phyloP scores from a whole-genome alignment of 441 rosid species.

The Lepidium campestre region DNA sequence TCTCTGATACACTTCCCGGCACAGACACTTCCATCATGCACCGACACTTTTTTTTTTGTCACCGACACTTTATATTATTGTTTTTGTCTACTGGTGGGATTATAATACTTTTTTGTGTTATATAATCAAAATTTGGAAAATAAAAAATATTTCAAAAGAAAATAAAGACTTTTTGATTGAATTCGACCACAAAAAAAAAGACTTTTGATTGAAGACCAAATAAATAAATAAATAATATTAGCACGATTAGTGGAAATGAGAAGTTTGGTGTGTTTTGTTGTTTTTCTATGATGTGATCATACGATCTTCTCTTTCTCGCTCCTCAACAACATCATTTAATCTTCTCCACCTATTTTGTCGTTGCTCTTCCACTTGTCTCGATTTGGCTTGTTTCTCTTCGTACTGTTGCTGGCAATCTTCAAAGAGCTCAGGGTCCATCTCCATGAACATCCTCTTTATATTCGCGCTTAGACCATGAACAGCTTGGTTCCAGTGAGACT shows the following conservation, averaged over 20 bases:
- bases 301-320: slow-evolving; percentile 61
- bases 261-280: too few relatives aligned
- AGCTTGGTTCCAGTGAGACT: slow-evolving; percentile 83
- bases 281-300: slow-evolving; percentile 21
- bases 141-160: too few relatives aligned
- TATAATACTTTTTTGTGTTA: too few relatives aligned
- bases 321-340: slow-evolving; percentile 65
- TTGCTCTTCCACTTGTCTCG: slow-evolving; percentile 65
- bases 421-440: slow-evolving; percentile 78
- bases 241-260: too few relatives aligned
- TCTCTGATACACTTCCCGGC: background rate
- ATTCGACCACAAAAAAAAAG: too few relatives aligned
- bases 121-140: too few relatives aligned
- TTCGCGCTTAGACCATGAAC: slow-evolving; percentile 79
- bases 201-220: too few relatives aligned
- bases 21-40: background rate
- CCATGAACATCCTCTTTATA: slow-evolving; percentile 77
- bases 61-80: background rate
- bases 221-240: too few relatives aligned
- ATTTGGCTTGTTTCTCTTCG: slow-evolving; percentile 57
- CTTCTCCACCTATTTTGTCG: slow-evolving; percentile 74
- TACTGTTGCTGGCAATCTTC: slow-evolving; percentile 64
- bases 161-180: too few relatives aligned
- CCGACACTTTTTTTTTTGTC: background rate
- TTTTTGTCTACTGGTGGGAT: background rate